Conservation (phyloP, 805 yeast genomes). For the Wickerhamomyces queroliae region DNA sequence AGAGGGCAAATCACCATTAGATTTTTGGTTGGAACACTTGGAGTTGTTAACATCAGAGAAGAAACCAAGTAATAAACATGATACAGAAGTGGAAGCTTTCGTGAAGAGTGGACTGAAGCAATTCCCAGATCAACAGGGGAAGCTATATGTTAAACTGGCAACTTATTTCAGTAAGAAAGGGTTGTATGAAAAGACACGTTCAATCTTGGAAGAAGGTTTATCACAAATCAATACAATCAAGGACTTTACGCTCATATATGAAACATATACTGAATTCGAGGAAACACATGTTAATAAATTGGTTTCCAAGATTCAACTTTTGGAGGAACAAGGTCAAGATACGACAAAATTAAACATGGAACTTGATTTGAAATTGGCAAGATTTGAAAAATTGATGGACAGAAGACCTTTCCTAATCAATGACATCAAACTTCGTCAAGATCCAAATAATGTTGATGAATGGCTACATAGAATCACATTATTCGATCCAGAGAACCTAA, state of each 20-base stretch:
- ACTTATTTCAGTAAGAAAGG: slow-evolving; percentile 37
- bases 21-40: slow-evolving; percentile 40
- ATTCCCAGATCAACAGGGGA: slow-evolving; percentile 58
- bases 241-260: slow-evolving; percentile 63
- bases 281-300: slow-evolving; percentile 36
- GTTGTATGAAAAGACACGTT: slow-evolving; percentile 32
- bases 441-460: slow-evolving; percentile 51
- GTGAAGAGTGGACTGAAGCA: slow-evolving; percentile 28
- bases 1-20: slow-evolving; percentile 37
- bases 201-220: slow-evolving; percentile 44
- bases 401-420: slow-evolving; percentile 52
- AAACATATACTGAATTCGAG: slow-evolving; percentile 54
- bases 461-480: slow-evolving; percentile 65
- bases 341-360: slow-evolving; percentile 21
- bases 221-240: slow-evolving; percentile 39
- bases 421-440: slow-evolving; percentile 61
- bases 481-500: slow-evolving; percentile 31
- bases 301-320: slow-evolving; percentile 4
- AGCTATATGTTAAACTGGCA: slow-evolving; percentile 42
- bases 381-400: slow-evolving; percentile 51
- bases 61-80: slow-evolving; percentile 7
- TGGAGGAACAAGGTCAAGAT: slow-evolving; percentile 13
- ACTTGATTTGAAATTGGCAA: slow-evolving; percentile 38
- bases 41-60: slow-evolving; percentile 28
- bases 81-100: slow-evolving; percentile 27